Evolutionary conservation across 805 yeast species (phyloP).

Genomic region (Metschnikowia continentalis): DNA sequence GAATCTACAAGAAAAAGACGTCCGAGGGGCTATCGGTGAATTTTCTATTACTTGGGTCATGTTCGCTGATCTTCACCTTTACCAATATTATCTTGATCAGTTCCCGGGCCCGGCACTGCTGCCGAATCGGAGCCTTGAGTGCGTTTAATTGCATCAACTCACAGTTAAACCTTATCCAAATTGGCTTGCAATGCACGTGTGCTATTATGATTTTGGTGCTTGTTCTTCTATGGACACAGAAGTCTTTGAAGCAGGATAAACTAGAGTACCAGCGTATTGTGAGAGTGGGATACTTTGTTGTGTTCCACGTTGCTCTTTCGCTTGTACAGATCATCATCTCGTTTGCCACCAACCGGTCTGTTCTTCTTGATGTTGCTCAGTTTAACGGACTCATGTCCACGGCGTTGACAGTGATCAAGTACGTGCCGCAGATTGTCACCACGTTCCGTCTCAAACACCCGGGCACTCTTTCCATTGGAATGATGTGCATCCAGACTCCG

Average conservation of each 20-base stretch:
- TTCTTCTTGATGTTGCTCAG: constrained; percentile 45
- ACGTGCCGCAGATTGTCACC: constrained; percentile 73
- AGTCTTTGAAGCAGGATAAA: constrained; percentile 45
- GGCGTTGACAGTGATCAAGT: constrained; percentile 60
- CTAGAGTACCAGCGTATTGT: constrained; percentile 41
- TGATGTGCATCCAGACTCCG: constrained; percentile 86
- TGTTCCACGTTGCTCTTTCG: constrained; percentile 33
- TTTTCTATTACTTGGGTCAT: constrained; percentile 64
- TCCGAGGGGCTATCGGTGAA: constrained; percentile 78
- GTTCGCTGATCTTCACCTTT: constrained; percentile 64
- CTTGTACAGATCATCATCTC: constrained; percentile 33
- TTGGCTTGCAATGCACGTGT: constrained; percentile 57
- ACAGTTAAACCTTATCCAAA: constrained; percentile 62
- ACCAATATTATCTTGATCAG: constrained; percentile 64
- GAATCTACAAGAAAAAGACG: constrained; percentile 52
- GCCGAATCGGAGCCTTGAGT: constrained; percentile 41
- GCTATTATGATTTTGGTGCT: constrained; percentile 54
- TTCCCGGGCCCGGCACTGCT: constrained; percentile 59
- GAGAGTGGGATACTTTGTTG: constrained; percentile 38
- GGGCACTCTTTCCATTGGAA: constrained; percentile 72
- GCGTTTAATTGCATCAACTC: constrained; percentile 61
- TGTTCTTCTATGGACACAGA: constrained; percentile 46
- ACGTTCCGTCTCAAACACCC: constrained; percentile 68
- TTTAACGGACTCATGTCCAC: constrained; percentile 65
- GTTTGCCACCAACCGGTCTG: constrained; percentile 20